phyloP scores from a whole-genome alignment of 305 asterid species.

The Rubia tinctorum region DNA sequence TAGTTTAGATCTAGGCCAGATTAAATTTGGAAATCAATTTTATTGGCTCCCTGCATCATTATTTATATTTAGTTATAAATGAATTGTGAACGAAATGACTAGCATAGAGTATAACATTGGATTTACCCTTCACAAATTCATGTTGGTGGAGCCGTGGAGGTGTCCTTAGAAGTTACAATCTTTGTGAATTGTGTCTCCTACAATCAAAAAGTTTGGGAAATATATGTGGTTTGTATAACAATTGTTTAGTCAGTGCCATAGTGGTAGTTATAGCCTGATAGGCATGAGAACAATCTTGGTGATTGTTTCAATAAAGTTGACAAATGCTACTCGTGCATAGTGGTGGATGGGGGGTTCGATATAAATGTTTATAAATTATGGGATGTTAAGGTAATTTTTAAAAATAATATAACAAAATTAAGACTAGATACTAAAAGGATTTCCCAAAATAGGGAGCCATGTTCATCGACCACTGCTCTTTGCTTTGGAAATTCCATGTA shows the following conservation, averaged over 20 bases:
- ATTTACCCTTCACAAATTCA: not conserved
- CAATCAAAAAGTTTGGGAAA: not conserved
- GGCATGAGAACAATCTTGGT: not conserved
- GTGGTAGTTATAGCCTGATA: not conserved
- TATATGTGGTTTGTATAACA: too few relatives aligned
- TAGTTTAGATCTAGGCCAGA: not conserved
- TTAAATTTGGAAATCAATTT: not conserved
- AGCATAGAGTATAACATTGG: not conserved
- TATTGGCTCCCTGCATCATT: not conserved
- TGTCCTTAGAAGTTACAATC: not conserved
- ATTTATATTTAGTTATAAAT: not conserved
- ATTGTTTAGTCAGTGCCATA: not conserved
- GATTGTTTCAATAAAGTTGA: not conserved
- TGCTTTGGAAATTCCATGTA: not conserved
- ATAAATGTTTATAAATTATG: too few relatives aligned
- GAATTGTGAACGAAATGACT: not conserved
- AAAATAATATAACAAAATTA: too few relatives aligned
- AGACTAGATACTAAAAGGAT: too few relatives aligned
- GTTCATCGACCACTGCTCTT: too few relatives aligned
- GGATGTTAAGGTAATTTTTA: too few relatives aligned
- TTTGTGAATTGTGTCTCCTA: not conserved
- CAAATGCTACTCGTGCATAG: too few relatives aligned
- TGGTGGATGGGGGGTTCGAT: too few relatives aligned
- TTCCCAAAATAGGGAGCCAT: too few relatives aligned
- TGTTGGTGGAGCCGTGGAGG: not conserved